phyloP scores from a whole-genome alignment of 164 flowering plant species.

The Liquidambar formosana region DNA sequence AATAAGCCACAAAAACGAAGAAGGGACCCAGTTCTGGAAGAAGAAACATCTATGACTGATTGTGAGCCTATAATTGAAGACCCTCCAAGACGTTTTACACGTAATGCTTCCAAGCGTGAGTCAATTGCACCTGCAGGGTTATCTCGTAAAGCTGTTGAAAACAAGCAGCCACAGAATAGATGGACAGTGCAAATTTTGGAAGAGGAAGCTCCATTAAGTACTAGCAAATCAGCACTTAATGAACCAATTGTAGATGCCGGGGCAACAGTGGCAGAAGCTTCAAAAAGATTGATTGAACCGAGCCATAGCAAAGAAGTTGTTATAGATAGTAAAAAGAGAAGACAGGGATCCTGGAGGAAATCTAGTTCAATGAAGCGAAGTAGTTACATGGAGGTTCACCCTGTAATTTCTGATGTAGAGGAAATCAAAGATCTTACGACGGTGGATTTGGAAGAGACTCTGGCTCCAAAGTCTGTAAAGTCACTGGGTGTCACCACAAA shows the following conservation, averaged over 20 bases:
- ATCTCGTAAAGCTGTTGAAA: neutral
- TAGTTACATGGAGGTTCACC: neutral
- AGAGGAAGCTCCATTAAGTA: neutral
- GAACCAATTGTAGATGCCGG: neutral
- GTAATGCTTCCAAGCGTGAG: constrained; percentile 3
- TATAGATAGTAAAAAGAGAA: neutral
- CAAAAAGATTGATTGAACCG: neutral
- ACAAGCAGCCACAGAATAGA: constrained; percentile 2
- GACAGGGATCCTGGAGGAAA: neutral
- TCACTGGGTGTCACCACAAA: no score
- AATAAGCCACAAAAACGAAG: neutral
- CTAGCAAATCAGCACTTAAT: neutral
- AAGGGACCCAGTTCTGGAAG: neutral
- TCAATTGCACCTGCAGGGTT: neutral
- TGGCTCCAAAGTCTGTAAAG: neutral
- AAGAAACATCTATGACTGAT: constrained; percentile 4
- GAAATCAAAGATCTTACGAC: neutral
- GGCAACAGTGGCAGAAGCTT: neutral
- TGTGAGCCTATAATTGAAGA: neutral
- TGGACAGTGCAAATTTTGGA: no score
- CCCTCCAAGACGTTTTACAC: constrained; percentile 8
- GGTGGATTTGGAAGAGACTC: neutral
- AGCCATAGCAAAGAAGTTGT: neutral
- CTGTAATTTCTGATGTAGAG: neutral
- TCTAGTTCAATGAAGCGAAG: neutral